These are phyloP conservation scores for Fusarium sp. DNA, from an alignment of 2,329 filamentous ascomycete species.

Conservation along the genomic window DNA sequence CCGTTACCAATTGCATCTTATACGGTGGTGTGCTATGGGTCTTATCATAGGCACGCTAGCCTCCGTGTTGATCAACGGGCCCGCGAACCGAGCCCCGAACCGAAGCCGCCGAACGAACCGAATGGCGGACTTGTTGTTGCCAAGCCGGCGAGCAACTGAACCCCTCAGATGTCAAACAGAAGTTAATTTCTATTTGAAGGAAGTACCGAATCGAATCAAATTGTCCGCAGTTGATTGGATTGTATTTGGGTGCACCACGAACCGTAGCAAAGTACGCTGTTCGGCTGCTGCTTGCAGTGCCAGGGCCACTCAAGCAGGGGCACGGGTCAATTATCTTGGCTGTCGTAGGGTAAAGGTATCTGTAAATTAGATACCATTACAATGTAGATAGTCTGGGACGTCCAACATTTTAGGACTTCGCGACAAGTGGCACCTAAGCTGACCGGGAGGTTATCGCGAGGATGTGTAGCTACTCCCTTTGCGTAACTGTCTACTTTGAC, in stretches of 20 bases:
- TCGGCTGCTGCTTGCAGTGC: background rate
- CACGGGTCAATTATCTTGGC: background rate
- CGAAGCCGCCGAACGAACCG: constrained; percentile 2
- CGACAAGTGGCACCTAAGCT: too few species aligned
- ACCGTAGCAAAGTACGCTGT: background rate
- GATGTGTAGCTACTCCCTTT: too few species aligned
- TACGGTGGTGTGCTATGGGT: constrained; percentile 9
- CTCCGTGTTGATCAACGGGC: background rate
- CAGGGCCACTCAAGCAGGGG: background rate
- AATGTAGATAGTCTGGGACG: background rate
- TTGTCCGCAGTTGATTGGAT: background rate
- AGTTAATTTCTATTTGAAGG: background rate
- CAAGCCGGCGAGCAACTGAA: background rate
- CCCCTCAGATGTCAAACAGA: background rate
- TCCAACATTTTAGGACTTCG: too few species aligned
- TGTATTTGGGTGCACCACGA: background rate
- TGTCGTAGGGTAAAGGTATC: background rate
- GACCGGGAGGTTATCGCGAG: too few species aligned
- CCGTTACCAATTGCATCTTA: constrained; percentile 17
- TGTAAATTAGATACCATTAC: background rate
- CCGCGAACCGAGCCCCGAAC: constrained; percentile 24
- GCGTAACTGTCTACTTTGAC: too few species aligned
- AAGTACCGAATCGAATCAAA: background rate
- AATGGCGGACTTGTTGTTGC: background rate
- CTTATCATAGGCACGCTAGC: background rate